phyloP scores from a whole-genome alignment of 1,284 basidiomycete genomes.

The Leccinum griseonigrum region DNA sequence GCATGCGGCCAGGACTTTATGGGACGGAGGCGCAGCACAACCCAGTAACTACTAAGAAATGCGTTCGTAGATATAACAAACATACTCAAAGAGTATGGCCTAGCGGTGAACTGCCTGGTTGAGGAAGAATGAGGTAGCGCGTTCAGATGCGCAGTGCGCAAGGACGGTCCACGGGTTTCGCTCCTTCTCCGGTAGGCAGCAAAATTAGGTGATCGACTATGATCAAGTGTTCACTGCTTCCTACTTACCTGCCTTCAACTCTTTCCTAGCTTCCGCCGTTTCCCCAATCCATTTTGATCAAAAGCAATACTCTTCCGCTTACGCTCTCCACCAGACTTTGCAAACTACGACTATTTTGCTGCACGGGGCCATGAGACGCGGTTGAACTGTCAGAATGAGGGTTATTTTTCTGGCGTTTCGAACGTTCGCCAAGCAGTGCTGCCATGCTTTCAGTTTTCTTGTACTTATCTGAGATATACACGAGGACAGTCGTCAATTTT shows the following conservation, averaged over 20 bases:
- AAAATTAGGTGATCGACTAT: background rate
- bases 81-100: background rate
- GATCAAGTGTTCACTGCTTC: background rate
- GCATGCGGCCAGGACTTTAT: background rate
- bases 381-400: slow-evolving; percentile 12
- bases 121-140: background rate
- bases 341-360: slow-evolving; percentile 42
- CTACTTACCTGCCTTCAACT: slow-evolving; percentile 11
- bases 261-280: slow-evolving; percentile 48
- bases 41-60: no score
- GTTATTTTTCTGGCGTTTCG: slow-evolving; percentile 51
- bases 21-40: background rate
- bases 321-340: slow-evolving; percentile 73
- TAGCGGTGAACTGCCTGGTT: background rate
- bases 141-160: background rate
- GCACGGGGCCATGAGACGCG: slow-evolving; percentile 5
- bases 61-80: background rate
- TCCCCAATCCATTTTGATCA: slow-evolving; percentile 41
- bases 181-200: background rate
- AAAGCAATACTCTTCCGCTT: slow-evolving; percentile 66
- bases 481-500: background rate
- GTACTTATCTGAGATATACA: slow-evolving; percentile 57
- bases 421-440: slow-evolving; percentile 72
- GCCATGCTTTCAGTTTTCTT: slow-evolving; percentile 89
- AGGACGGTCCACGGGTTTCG: background rate